Conservation (phyloP, 2,329 filamentous ascomycete genomes). For the Claviceps cyperi region DNA sequence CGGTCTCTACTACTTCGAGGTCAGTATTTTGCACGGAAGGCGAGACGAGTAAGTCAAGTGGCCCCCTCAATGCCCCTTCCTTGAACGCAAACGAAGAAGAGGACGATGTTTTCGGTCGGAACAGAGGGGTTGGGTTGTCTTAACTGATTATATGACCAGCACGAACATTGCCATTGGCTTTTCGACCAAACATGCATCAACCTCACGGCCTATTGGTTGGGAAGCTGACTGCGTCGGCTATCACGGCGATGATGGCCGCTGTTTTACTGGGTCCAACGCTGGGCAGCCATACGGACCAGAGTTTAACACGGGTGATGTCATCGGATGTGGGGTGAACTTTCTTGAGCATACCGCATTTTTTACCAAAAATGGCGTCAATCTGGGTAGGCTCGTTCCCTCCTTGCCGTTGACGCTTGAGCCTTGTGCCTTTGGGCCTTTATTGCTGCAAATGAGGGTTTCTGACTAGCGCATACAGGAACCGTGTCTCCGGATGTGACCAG, state of each 20-base stretch:
- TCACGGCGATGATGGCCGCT: conserved; percentile 53
- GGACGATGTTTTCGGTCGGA: too few relatives aligned
- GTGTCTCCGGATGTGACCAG: conserved; percentile 54
- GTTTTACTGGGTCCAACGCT: conserved; percentile 40
- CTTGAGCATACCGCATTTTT: conserved; percentile 51
- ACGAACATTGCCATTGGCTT: conserved; percentile 51
- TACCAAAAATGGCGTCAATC: conserved; percentile 46
- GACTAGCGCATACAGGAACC: conserved; percentile 33
- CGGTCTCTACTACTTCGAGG: conserved; percentile 90
- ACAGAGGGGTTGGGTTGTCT: too few relatives aligned
- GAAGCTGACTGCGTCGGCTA: conserved; percentile 55
- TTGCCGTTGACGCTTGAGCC: background rate
- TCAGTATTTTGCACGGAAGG: conserved; percentile 36
- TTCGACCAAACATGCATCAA: conserved; percentile 35
- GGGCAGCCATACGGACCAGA: conserved; percentile 43
- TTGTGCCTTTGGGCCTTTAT: background rate
- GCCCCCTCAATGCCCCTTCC: background rate
- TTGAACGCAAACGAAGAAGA: too few relatives aligned
- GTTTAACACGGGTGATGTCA: conserved; percentile 41
- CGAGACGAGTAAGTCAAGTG: conserved; percentile 37
- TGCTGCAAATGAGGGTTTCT: background rate
- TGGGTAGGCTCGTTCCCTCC: conserved; percentile 27
- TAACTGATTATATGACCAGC: conserved; percentile 19
- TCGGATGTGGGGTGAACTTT: conserved; percentile 55
- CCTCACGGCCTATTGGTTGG: conserved; percentile 49